A percentile compares a stretch with the other conserved stretches of the same genome.
These are phyloP conservation scores for Globisporangium orthogonon DNA, from an alignment of 352 stramenopile species.

Conservation along the genomic window DNA sequence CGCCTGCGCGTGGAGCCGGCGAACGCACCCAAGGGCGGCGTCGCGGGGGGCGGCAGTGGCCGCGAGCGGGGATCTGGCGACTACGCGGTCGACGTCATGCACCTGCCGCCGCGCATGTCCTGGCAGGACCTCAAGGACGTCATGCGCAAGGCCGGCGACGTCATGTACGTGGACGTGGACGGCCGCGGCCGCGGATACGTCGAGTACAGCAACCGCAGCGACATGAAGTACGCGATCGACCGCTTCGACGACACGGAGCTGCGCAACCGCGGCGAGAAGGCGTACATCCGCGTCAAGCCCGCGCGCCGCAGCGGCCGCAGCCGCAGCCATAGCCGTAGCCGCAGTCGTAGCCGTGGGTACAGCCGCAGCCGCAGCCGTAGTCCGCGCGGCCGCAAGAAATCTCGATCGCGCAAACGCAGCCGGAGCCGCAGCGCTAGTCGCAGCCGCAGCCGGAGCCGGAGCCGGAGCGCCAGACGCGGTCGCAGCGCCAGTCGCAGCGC, in stretches of 20 bases:
- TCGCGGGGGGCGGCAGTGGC: constrained; percentile 13
- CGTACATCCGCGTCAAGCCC: constrained; percentile 45
- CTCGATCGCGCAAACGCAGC: not conserved
- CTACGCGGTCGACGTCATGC: constrained; percentile 45
- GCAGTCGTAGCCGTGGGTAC: not conserved
- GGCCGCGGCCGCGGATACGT: constrained; percentile 54
- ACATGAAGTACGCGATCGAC: constrained; percentile 62
- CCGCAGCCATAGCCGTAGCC: constrained; percentile 29
- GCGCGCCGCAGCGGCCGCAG: constrained; percentile 23
- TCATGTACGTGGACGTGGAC: constrained; percentile 66
- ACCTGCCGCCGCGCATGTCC: constrained; percentile 44
- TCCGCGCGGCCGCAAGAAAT: constrained; percentile 14
- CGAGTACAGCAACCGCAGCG: constrained; percentile 61
- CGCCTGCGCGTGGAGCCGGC: constrained; percentile 48
- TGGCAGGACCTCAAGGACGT: constrained; percentile 74
- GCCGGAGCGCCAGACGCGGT: constrained; percentile 23
- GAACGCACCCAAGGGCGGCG: constrained; percentile 23
- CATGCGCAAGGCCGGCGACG: constrained; percentile 56
- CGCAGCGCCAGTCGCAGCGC: constrained; percentile 18
- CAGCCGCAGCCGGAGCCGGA: constrained; percentile 6
- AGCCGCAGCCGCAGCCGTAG: constrained; percentile 13
- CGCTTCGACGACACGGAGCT: constrained; percentile 67
- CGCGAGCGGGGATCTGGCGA: constrained; percentile 48
- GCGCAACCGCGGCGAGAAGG: constrained; percentile 36
- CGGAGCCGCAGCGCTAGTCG: constrained; percentile 18